phyloP scores from a whole-genome alignment of 2,329 filamentous ascomycete species.

The Calonectria pseudoturangicola region DNA sequence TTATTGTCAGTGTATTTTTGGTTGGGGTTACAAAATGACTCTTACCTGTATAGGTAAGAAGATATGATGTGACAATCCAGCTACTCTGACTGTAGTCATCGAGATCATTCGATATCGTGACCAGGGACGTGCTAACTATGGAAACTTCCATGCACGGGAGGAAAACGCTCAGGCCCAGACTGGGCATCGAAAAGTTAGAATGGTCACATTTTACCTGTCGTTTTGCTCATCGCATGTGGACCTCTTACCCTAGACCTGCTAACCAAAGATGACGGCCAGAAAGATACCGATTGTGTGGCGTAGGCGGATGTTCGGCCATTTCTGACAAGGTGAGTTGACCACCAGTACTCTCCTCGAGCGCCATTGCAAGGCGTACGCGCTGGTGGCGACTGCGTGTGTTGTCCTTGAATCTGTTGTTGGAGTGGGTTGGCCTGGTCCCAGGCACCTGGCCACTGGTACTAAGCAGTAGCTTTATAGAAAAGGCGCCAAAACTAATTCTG shows the following conservation, averaged over 20 bases:
- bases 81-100: slow-evolving; percentile 1
- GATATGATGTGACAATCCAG: slow-evolving; percentile 16
- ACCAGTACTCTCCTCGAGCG: not conserved
- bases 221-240: too few relatives aligned
- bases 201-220: too few relatives aligned
- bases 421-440: not conserved
- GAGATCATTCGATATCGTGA: slow-evolving; percentile 5
- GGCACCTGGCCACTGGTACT: not conserved
- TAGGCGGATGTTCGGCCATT: not conserved
- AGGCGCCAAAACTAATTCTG: not conserved
- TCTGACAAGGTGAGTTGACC: not conserved
- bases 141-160: slow-evolving; percentile 16
- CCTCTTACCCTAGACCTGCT: not conserved
- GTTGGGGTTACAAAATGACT: not conserved
- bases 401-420: not conserved
- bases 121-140: not conserved
- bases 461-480: not conserved
- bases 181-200: not conserved
- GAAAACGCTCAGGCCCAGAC: not conserved
- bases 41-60: slow-evolving; percentile 10
- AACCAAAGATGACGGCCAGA: not conserved
- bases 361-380: not conserved
- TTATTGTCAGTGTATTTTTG: not conserved
- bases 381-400: not conserved
- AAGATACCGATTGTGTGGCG: not conserved